Evolutionary conservation across 2,329 filamentous ascomycete genomes (phyloP), one percentile per base, ranked within the genome.

Genomic region (Fusarium odoratissimum): DNA sequence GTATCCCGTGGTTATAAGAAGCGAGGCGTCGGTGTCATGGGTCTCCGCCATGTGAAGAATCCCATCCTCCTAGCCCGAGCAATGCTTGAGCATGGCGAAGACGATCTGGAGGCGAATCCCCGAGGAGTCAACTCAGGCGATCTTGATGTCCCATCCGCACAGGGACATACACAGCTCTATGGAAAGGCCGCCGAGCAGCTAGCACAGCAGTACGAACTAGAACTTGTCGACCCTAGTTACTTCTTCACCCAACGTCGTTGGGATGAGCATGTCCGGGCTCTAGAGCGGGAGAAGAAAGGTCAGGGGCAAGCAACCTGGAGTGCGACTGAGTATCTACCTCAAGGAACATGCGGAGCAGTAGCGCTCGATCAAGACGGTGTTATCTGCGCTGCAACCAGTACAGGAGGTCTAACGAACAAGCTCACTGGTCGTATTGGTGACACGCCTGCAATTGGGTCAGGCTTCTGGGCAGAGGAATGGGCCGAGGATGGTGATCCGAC

Each of bases 381-480:
- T 7, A 81, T 97, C 6, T 95, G 93, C 74, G 85, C 80, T n/a
- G 90, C 89, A 2, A 91, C 89, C 6, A 90, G 87, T 76, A 91
- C 89, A 0, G 95, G 95, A 9, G 95, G 95, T 0, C 80, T 97
- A 80, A 97, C 95, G 28, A 97, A 97, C 80, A 97, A 97, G 84
- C 83, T 95, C 60, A 93, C 93, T 0, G 95, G 94, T 1, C 86
- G 95, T 25, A 91, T 97, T 71, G 95, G 95, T 1, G 95, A 97
- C 79, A 97, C 95, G 16, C 94, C 95, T 0, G 92, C 92, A 0
- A 84, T 95, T 1, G 95, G 95, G 1, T 92, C 94, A 2, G 95
- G 95, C 0, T 97, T 95, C 81, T 97, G 94, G 94, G 94, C 95
- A 0, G 95, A 97, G 79, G 89, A 95, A 74, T 97, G 94, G 94